Evolutionary conservation across 2,329 filamentous ascomycete species (phyloP), one percentile per base, ranked within the genome.

Genomic region (Trichoderma guizhouense): DNA sequence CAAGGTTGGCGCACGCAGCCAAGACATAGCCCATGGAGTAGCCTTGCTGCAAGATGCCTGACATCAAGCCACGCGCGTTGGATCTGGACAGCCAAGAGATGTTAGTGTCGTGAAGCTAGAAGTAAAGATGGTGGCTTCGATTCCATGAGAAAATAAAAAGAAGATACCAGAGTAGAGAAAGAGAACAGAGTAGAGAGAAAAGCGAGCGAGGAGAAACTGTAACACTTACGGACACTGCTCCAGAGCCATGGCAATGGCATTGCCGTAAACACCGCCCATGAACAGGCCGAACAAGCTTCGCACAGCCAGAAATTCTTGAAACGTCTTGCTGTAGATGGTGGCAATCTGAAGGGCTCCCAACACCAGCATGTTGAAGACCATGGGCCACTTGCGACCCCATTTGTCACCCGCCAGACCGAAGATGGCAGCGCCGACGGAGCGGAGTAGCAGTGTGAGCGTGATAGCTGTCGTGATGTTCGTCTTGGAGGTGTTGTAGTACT

Each of bases 181-280:
- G 26, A 3, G 8, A n/a, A 57, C 24, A 39, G 30, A 21, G 9
- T 3, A 36, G 3, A 18, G 3, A 51, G 14, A 8, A 36, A 9
- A 7, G 14, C 8, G 9, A 9, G 7, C 5, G 5, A 11, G 3
- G 26, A 12, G 47, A 18, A n/a, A 24, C 5, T 18, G 1, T 26
- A 7, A 14, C 3, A 83, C 87, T 81, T 82, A 87, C 84, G 90
- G 90, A 81, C 89, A 91, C 76, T 91, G 90, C 78, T 94, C 92
- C 9, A 94, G 84, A 0, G 92, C 91, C 89, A 93, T 94, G 63
- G 91, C 91, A 58, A 93, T 91, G 43, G 92, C 91, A 76, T 93
- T 93, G 43, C 92, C 92, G 79, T 93, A 94, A 14, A 94, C 90
- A 75, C 92, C 92, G 47, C 92, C 92, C 92, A 94, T 94, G 81